A percentile compares a stretch with the other conserved stretches of the same genome.
phyloP scores from a whole-genome alignment of 2,329 filamentous ascomycete species.

The Kalmusia sp. region DNA sequence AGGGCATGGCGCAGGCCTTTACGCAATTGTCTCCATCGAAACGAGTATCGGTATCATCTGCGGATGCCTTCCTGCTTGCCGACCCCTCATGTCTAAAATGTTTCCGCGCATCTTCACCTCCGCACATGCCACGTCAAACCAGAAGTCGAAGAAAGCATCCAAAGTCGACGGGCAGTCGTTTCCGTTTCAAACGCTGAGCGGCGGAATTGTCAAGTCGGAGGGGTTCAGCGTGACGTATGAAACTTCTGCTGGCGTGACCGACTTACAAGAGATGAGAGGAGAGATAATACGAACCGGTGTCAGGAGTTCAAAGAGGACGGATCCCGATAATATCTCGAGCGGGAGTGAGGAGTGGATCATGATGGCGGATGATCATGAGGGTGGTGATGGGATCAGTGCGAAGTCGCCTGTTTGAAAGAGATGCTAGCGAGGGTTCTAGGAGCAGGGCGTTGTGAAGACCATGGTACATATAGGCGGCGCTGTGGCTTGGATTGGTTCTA shows the following conservation, averaged over 20 bases:
- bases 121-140: background rate
- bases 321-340: background rate
- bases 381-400: too few species aligned
- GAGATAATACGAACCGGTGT: background rate
- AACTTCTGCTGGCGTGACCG: too few species aligned
- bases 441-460: too few species aligned
- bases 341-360: constrained; percentile 11
- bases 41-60: constrained; percentile 28
- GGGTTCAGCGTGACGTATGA: constrained; percentile 13
- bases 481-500: too few species aligned
- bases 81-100: constrained; percentile 23
- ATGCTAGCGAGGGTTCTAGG: too few species aligned
- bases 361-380: constrained; percentile 9
- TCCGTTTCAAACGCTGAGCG: constrained; percentile 12
- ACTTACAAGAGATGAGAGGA: too few species aligned
- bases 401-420: background rate
- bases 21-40: constrained; percentile 24
- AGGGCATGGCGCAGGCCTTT: constrained; percentile 21
- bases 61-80: constrained; percentile 28
- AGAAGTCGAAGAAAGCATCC: background rate
- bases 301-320: background rate
- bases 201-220: constrained; percentile 14
- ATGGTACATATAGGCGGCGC: too few species aligned
- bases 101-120: constrained; percentile 18
- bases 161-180: constrained; percentile 10